These are phyloP conservation scores for Huntiella savannae DNA, from an alignment of 2,329 filamentous ascomycete genomes.

Conservation along the genomic window DNA sequence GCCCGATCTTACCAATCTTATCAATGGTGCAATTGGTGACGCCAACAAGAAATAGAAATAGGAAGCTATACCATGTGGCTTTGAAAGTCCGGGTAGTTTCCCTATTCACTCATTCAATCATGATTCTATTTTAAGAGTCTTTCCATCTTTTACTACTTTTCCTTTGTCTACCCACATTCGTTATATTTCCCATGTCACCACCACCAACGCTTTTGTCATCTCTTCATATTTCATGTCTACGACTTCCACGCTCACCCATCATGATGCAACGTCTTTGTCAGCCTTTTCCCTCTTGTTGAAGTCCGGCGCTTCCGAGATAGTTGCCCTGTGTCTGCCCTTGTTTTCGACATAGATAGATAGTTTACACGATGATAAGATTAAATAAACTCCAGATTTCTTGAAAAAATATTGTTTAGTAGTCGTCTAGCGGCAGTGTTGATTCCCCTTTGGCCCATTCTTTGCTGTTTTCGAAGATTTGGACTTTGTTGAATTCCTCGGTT, in stretches of 20 bases:
- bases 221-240: background rate
- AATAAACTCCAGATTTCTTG: too few species aligned
- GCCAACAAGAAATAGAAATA: background rate
- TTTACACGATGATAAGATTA: too few species aligned
- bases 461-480: too few species aligned
- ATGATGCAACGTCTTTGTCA: too few species aligned
- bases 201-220: background rate
- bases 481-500: too few species aligned
- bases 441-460: too few species aligned
- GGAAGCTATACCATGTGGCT: background rate
- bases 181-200: background rate
- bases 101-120: background rate
- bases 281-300: background rate
- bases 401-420: too few species aligned
- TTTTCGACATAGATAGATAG: too few species aligned
- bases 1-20: slow-evolving; percentile 7
- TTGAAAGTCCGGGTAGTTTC: background rate
- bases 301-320: background rate
- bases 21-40: slow-evolving; percentile 9
- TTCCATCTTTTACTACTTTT: background rate
- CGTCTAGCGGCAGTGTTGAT: too few species aligned
- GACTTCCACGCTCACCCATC: too few species aligned
- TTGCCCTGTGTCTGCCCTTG: background rate
- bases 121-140: background rate
- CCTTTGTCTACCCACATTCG: background rate